These are phyloP conservation scores for Lachnellula arida DNA, from an alignment of 2,329 filamentous ascomycete species.

Conservation along the genomic window DNA sequence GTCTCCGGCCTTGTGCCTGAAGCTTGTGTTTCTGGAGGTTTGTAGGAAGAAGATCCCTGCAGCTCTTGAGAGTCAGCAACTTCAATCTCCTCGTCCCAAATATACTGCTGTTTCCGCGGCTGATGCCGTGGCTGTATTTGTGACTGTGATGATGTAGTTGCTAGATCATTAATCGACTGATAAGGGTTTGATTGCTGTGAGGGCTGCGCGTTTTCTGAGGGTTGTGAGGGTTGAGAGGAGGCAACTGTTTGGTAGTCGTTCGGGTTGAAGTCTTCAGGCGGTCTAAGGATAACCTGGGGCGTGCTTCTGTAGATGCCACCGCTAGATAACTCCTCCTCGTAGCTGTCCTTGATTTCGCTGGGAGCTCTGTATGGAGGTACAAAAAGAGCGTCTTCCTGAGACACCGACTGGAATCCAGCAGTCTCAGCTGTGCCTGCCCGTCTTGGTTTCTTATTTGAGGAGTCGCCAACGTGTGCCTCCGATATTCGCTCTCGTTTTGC, in stretches of 20 bases:
- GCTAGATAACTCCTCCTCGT: slow-evolving; percentile 21
- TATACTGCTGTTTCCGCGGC: slow-evolving; percentile 3
- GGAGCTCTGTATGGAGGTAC: not conserved
- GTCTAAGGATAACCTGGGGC: slow-evolving; percentile 9
- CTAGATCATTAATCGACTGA: not conserved
- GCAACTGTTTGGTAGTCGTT: slow-evolving; percentile 7
- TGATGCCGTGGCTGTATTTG: not conserved
- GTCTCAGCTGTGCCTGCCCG: slow-evolving; percentile 4
- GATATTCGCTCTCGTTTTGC: slow-evolving; percentile 15
- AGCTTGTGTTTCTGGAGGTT: slow-evolving; percentile 5
- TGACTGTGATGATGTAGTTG: slow-evolving; percentile 3
- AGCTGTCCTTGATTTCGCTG: slow-evolving; percentile 24
- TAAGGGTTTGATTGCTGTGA: not conserved
- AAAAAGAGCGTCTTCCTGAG: slow-evolving; percentile 5
- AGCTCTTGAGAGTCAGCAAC: slow-evolving; percentile 21
- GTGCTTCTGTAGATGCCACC: not conserved
- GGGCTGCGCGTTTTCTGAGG: not conserved
- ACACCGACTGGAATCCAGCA: slow-evolving; percentile 10
- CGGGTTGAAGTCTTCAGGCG: slow-evolving; percentile 15
- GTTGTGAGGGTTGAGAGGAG: not conserved
- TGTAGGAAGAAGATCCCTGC: slow-evolving; percentile 11
- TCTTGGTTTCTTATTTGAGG: slow-evolving; percentile 9
- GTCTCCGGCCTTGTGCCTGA: slow-evolving; percentile 4
- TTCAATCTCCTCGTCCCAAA: slow-evolving; percentile 22
- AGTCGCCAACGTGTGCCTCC: not conserved